A percentile compares a stretch with the other conserved stretches of the same genome.
Evolutionary conservation across 768 basidiomycete species (phyloP).

Genomic region (Inosperma sp.): DNA sequence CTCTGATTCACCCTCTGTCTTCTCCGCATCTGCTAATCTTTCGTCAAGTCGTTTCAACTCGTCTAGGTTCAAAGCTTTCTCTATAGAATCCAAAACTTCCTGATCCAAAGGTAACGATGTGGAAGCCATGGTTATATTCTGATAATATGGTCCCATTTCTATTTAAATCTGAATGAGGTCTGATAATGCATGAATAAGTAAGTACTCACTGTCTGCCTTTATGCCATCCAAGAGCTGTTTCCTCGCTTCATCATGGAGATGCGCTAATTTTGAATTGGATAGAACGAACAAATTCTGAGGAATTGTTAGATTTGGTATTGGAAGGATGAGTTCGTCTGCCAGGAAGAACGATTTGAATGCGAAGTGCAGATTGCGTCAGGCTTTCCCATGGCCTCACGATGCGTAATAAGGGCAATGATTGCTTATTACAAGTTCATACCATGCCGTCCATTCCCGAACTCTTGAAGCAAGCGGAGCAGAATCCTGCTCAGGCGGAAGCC

Average conservation of each 20-base stretch:
- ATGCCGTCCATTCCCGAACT: constrained; percentile 38
- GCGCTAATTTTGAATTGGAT: constrained; percentile 51
- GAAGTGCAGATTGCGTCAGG: constrained; percentile 6
- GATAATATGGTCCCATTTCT: constrained; percentile 92
- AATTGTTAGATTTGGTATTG: constrained; percentile 81
- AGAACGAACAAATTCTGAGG: constrained; percentile 78
- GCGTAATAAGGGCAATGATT: neutral
- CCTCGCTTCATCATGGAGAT: constrained; percentile 65
- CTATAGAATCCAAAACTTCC: constrained; percentile 51
- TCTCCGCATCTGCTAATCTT: too few relatives aligned
- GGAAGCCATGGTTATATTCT: constrained; percentile 47
- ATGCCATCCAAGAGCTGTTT: constrained; percentile 67
- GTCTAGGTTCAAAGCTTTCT: too few relatives aligned
- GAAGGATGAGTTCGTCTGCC: constrained; percentile 81
- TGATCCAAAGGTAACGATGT: constrained; percentile 45
- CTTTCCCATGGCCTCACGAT: neutral
- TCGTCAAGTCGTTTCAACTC: too few relatives aligned
- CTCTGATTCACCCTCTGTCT: too few relatives aligned
- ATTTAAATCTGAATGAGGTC: constrained; percentile 27
- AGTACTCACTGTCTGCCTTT: constrained; percentile 78
- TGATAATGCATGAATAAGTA: too few relatives aligned
- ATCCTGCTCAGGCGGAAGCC: constrained; percentile 61
- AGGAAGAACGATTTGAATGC: constrained; percentile 33
- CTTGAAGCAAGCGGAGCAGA: constrained; percentile 54
- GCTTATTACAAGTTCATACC: constrained; percentile 1